Evolutionary conservation across 106 monocot species (phyloP).

Genomic region (Allium fistulosum): DNA sequence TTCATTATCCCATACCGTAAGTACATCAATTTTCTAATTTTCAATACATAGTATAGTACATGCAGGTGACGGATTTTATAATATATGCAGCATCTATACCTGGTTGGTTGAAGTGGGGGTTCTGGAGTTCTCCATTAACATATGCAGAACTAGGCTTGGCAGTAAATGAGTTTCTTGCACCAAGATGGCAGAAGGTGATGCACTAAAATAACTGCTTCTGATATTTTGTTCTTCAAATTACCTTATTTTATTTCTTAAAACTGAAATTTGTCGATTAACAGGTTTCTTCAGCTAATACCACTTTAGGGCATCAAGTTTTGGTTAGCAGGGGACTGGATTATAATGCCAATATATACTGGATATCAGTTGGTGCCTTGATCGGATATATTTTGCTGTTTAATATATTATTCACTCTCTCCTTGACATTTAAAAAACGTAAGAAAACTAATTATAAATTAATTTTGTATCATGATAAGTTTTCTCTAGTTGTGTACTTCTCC

Average conservation of each 20-base stretch:
- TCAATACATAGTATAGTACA: no score
- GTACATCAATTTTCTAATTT: conserved; percentile 1
- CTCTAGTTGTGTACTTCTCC: neutral
- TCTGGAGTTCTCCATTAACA: conserved; percentile 67
- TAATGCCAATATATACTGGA: conserved; percentile 50
- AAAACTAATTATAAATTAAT: neutral
- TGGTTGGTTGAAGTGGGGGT: conserved; percentile 63
- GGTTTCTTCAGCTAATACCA: conserved; percentile 29
- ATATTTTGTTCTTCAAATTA: conserved; percentile 9
- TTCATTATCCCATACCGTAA: conserved; percentile 68
- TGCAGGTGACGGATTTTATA: neutral
- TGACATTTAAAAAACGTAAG: conserved; percentile 42
- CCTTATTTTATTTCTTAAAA: neutral
- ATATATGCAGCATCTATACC: conserved; percentile 48
- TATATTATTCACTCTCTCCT: conserved; percentile 39
- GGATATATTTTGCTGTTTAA: conserved; percentile 53
- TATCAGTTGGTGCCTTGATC: conserved; percentile 54
- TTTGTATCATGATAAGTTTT: neutral
- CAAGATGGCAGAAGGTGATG: conserved; percentile 62
- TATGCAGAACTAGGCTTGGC: conserved; percentile 54
- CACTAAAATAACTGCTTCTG: neutral
- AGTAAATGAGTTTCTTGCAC: conserved; percentile 64
- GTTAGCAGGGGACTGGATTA: conserved; percentile 49
- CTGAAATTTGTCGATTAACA: conserved; percentile 4
- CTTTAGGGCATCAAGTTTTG: conserved; percentile 40